Base-by-base conservation (phyloP, 75 land plant species). In the Picea glauca region DNA sequence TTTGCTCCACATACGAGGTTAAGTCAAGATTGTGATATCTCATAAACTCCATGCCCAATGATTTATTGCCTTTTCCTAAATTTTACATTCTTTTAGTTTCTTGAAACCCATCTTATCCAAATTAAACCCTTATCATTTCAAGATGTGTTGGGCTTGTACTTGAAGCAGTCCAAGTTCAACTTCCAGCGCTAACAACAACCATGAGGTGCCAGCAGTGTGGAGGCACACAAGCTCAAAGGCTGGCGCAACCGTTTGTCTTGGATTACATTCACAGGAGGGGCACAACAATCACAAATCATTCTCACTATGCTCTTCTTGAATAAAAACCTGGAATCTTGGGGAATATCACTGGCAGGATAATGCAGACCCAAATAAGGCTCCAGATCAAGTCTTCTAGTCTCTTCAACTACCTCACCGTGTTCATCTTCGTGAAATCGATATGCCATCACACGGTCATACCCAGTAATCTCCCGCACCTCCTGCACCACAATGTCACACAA, bases 381-480 rank as follows among this genome's bases (percentile, higher is more conserved):
- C 79, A 90, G 74, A 78, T 86, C 93, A 2, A 88, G 74, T 61
- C 80, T 79, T 54, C 81, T 75, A 72, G 88, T 87, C 81, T 94
- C 98, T 20, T 95, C 93, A 30, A 94, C 50, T 40, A 94, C 98
- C 78, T 94, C 98, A 60, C 95, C 98, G 77, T 94, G 98, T 75
- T 94, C 95, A 78, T 94, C 95, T 50, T 93, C 98, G 78, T 93
- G 98, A 78, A 94, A 94, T 78, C 89, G 91, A 79, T 94, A 94
- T 1, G 88, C 91, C 98, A 94, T 94, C 5, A 93, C 95, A 8
- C 95, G 83, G 78, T 93, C 98, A 83, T 94, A 94, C 57, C 98
- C 97, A 20, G 90, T 91, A 32, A 94, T 85, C 58, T 92, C 91
- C 12, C 88, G 83, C 13, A 93, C 95, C 72, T 94, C 98, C 60